Base-by-base conservation (phyloP, 345 rosid species). In the Salix koriyanagi region DNA sequence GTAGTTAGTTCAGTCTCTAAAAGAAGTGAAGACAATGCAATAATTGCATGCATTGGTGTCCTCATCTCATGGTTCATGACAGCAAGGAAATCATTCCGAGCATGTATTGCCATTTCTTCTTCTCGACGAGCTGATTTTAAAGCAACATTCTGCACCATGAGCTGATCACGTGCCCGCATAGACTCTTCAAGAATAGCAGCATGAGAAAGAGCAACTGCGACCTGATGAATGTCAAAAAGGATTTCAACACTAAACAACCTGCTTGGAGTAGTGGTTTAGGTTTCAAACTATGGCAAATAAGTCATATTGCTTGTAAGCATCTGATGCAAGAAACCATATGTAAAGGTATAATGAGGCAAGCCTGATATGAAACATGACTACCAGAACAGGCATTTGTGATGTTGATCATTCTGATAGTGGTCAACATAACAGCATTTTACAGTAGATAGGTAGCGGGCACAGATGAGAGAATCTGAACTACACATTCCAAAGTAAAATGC, bases 11-110 rank as follows among this genome's bases (percentile, higher is more conserved):
- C 96, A 19, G 97, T 91, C 84, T 95, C 97, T 28, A 93, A 85
- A 72, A 92, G 90, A 73, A 95, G 99, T 19, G 98, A 93, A 67
- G 97, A 95, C 52, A 93, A 73, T 39, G 99, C 90, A 81, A 93
- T 91, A 71, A 90, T 84, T 74, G 99, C 96, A 82, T 91, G 97
- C 89, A 90, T 91, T 30, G 97, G 97, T 48, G 96, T 95, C 80
- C 97, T 89, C 97, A 95, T 95, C 81, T 95, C 99, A 79, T 93
- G 97, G 88, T 93, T 95, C 99, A 95, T 93, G 79, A 95, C 97
- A 30, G 97, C 89, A 42, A 92, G 91, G 85, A 93, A 95, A 83
- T 95, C 99, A 79, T 95, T 95, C 75, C 93, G 91, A 74, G 97
- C 97, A 89, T 88, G 93, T 32, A 93, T 88, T 41, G 97, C 97